Evolutionary conservation across 495 filamentous ascomycete genomes (phyloP), one percentile per base, ranked within the genome.

Genomic region (Trichoderma erinaceum): DNA sequence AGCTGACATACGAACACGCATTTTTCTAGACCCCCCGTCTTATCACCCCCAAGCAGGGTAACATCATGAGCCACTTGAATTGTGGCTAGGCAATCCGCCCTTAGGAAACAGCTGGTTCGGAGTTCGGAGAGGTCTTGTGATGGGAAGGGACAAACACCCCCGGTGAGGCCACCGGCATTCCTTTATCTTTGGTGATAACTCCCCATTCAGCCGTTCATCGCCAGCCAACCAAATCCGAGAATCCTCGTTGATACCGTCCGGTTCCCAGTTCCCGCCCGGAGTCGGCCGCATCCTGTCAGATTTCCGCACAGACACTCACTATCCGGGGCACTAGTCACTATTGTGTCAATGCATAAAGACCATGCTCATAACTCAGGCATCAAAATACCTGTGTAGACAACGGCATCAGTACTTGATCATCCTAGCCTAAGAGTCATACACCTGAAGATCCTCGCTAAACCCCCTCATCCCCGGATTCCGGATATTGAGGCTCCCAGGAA

Each of bases 401-500:
- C 48, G 48, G 18, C 2, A 18, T 23, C 10, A 21, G 12, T 0
- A 6, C 25, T 21, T 4, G 8, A 6, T 15, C 44, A 48, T 48
- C 44, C 44, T 16, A 4, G 44, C 6, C 44, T n/a, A 16, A 13
- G 44, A 61, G 8, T 61, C 16, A 32, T 32, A 32, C 8, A 21
- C 11, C n/a, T 25, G 16, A 29, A 21, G 25, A 61, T 61, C 56
- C 23, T 61, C 56, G 7, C 29, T 25, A 61, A 25, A 18, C 25
- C 56, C 56, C 13, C 44, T 48, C 23, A 21, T 61, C 56, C 56
- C 56, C 56, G 25, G 56, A 29, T 61, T 61, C n/a, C 56, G 56
- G 56, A 16, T 61, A 32, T 12, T 61, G 56, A 61, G 56, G 56
- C 56, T 61, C 56, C 27, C n/a, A 52, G 56, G 13, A 61, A 61